Evolutionary conservation across 2,329 filamentous ascomycete species (phyloP), one percentile per base, ranked within the genome.

Genomic region (Tympanopsis confertula): DNA sequence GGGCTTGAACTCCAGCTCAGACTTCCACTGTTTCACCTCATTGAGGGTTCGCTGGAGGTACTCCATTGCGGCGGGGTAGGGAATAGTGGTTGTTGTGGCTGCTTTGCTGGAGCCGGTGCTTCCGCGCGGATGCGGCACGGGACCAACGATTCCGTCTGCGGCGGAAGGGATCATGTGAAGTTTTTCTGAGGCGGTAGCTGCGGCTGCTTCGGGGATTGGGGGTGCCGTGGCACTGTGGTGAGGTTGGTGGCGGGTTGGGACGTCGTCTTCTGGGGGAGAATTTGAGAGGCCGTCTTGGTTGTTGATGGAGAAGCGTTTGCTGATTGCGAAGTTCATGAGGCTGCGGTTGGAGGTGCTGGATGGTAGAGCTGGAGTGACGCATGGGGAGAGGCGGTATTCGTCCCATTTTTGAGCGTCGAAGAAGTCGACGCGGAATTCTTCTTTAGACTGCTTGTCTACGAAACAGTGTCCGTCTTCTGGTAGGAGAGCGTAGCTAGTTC

Each of bases 401-500:
- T 82, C 74, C 88, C 89, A 96, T 38, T 78, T 76, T 13, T 85
- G 67, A 1, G 78, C 63, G 49, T 89, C 69, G 58, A 87, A 93
- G 54, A 94, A 94, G 55, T 95, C 79, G 28, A 95, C 69, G 0
- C 70, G 78, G 50, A 89, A 93, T 44, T 83, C 72, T 51, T 93
- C 80, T 42, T 81, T 80, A 0, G 86, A 91, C 32, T 78, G 58
- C 48, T 81, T 86, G 60, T 95, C 81, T 49, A 94, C 69, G 55
- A 94, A 96, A 57, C 87, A 93, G 50, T 77, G 78, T 0, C 87
- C 87, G 47, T 91, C 81, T 40, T 94, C 81, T 0, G 89, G 89
- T 1, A 96, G 68, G 5, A 95, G 76, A 10, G 80, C 77, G 50
- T 85, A 95, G 30, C 79, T 88, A 0, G 87, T 94, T 5, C 89